Evolutionary conservation across 2,329 filamentous ascomycete species (phyloP), one percentile per base, ranked within the genome.

Genomic region (Penicillium sp.): DNA sequence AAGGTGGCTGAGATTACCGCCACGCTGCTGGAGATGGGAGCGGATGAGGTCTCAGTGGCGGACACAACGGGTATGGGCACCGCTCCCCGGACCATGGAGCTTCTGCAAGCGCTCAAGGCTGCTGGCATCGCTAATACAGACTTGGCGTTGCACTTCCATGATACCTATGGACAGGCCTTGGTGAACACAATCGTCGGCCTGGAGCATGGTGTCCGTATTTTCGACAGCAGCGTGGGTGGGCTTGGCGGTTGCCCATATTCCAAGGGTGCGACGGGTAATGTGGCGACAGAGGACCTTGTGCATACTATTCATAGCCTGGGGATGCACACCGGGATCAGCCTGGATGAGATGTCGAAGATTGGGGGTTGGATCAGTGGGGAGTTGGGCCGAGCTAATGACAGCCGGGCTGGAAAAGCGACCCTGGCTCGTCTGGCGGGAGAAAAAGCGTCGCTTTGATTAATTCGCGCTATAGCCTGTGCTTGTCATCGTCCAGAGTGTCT

Each of bases 11-110:
- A 85, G 29, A 78, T 88, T 25, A 84, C 85, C 0, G 80, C 83
- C 0, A 80, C 77, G 7, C 73, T 88, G 39, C 76, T 88, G 16
- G 84, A 87, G 60, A 85, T 87, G 82, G 85, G 85, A 19, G 85
- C 84, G 6, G 82, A 86, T 61, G 84, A 87, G 67, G 85, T 88
- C 38, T 84, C 82, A 1, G 83, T 88, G 2, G 85, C 84, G 1
- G 85, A 88, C 62, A 88, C 85, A 1, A 88, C 85, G 0, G 85
- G 85, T 44, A 87, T 87, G 85, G 85, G 85, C 16, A 88, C 85
- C 1, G 84, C 83, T 10, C 84, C 84, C 1, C 79, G 82, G 51
- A 87, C 85, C 0, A 71, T 78, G 57, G 80, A 83, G 60, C 76
- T 88, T 2, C 73, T 88, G 46, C 78, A 82, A 59, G 82, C 84